These are phyloP conservation scores for Papilionanthe hybrid DNA, from an alignment of 116 monocot genomes.

Conservation along the genomic window DNA sequence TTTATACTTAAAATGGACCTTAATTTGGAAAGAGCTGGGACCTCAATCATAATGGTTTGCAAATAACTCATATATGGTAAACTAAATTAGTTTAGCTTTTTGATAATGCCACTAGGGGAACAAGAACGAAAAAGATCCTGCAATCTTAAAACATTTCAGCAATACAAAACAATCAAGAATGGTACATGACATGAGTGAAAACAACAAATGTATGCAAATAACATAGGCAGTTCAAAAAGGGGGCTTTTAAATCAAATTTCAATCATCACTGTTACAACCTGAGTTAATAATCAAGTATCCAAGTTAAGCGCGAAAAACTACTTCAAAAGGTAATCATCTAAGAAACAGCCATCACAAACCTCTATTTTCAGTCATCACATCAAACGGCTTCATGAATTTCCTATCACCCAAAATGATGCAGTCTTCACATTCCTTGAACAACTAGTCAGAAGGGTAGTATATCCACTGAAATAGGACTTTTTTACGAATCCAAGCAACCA, in stretches of 20 bases:
- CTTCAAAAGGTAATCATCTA: not conserved
- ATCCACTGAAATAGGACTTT: not conserved
- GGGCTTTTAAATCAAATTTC: not conserved
- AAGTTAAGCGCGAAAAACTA: not conserved
- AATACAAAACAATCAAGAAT: not conserved
- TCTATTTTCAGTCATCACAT: not conserved
- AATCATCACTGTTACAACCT: not conserved
- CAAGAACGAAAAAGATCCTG: not conserved
- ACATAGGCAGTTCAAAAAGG: not conserved
- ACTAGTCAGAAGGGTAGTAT: not conserved
- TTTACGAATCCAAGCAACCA: not conserved
- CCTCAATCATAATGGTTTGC: not conserved
- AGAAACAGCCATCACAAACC: not conserved
- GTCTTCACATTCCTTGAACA: not conserved
- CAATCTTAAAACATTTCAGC: not conserved
- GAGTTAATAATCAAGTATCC: conserved; percentile 1
- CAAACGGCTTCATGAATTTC: not conserved
- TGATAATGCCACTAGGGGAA: not conserved
- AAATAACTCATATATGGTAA: not conserved
- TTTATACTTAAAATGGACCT: too few species aligned
- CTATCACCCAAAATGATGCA: not conserved
- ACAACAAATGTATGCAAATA: not conserved
- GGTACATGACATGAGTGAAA: not conserved
- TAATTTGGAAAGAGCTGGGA: too few species aligned
- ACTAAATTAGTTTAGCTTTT: not conserved